These are phyloP conservation scores for Candida sanyaensis DNA, from an alignment of 1,139 yeast species.

Conservation along the genomic window DNA sequence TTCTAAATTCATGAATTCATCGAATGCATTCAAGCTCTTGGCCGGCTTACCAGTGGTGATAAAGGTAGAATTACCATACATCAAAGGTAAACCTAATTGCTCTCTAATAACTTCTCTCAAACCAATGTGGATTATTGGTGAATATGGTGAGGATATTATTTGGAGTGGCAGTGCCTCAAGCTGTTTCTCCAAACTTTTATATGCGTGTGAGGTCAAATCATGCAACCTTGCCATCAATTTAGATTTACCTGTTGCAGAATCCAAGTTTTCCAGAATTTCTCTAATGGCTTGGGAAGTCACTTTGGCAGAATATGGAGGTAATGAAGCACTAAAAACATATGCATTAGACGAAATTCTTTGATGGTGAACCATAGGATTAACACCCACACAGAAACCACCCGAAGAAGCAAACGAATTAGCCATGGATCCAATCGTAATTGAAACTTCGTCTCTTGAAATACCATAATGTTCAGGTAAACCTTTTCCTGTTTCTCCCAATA, in stretches of 20 bases:
- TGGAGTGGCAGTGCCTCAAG: conserved; percentile 36
- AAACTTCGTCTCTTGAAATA: conserved; percentile 67
- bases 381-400: conserved; percentile 96
- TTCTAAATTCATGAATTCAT: conserved; percentile 57
- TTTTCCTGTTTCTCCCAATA: conserved; percentile 80
- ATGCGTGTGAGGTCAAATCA: conserved; percentile 21
- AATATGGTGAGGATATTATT: conserved; percentile 57
- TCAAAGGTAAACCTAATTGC: conserved; percentile 43
- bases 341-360: conserved; percentile 79
- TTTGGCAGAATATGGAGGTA: conserved; percentile 88
- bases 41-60: conserved; percentile 42
- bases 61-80: conserved; percentile 47
- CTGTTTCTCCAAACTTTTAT: conserved; percentile 18
- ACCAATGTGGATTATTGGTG: conserved; percentile 70
- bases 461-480: conserved; percentile 77
- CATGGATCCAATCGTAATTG: conserved; percentile 85
- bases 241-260: conserved; percentile 36
- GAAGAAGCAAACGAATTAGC: conserved; percentile 84
- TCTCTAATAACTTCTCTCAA: conserved; percentile 47
- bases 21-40: conserved; percentile 34
- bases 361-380: conserved; percentile 79
- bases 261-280: conserved; percentile 29
- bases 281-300: conserved; percentile 65
- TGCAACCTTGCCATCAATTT: conserved; percentile 30
- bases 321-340: conserved; percentile 90